Base-by-base conservation (phyloP, 148 eudicot genomes). In the Dianthus caryophyllus region DNA sequence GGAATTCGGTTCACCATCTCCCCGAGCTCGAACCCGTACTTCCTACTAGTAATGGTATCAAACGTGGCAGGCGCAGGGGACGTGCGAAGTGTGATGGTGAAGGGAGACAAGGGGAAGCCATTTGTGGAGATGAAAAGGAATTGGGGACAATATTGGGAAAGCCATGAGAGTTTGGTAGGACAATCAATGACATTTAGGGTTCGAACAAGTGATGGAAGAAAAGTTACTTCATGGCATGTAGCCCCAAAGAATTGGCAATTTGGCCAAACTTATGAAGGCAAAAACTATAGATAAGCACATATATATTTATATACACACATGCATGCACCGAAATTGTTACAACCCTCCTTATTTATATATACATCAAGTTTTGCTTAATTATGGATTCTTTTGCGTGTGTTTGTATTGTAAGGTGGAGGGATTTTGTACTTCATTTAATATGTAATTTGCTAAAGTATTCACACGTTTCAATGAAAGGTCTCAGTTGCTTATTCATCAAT, bases 51-150 rank as follows among this genome's bases (percentile, higher is more conserved):
- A 30, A 31, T 79, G 66, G 77, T 91, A 16, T 80, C 79, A 61
- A 91, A 91, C 36, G 97, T 91, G 0, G 97, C 82, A 8, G 93
- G 93, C 2, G 88, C 96, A 6, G 96, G 97, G 5, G 88, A 84
- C 41, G 78, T 91, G 1, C 49, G 66, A 9, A 22, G 55, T n/a
- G 77, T 91, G 21, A 18, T 55, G 75, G 69, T 91, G 41, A 84
- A 79, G 71, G 87, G 88, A 1, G 70, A 74, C 31, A 63, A 67
- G n/a, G 75, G 76, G 1, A 68, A 48, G 54, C 75, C 77, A 8
- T 91, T 88, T 80, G 72, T 59, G 9, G 33, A 67, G 5, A 85
- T 87, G 90, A 77, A 61, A 65, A 75, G 88, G 13, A 84, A 82
- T 41, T 87, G 87, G 92, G 92, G 92, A 0, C 87, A 82, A 58